Evolutionary conservation across 2,329 filamentous ascomycete genomes (phyloP).

Genomic region (Fusarium stilboides): DNA sequence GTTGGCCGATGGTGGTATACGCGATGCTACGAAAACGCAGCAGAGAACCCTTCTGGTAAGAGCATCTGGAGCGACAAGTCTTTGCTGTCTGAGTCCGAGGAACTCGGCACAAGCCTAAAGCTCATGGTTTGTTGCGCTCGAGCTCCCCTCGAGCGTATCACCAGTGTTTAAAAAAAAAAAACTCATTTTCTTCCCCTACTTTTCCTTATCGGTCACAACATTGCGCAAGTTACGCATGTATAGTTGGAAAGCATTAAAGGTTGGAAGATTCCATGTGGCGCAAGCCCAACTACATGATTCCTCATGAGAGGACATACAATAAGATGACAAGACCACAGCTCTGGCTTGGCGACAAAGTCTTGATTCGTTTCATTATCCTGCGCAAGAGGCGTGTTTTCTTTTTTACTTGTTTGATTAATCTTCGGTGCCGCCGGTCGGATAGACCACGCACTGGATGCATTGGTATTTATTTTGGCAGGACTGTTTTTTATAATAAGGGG

Average conservation of each 20-base stretch:
- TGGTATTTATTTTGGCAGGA: slow-evolving; percentile 45
- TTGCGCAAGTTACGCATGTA: slow-evolving; percentile 29
- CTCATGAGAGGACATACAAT: slow-evolving; percentile 26
- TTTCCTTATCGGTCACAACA: slow-evolving; percentile 34
- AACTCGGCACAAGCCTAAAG: slow-evolving; percentile 88
- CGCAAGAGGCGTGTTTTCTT: slow-evolving; percentile 8
- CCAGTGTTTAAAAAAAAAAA: slow-evolving; percentile 59
- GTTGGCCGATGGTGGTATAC: slow-evolving; percentile 98
- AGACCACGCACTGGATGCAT: slow-evolving; percentile 50
- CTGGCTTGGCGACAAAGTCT: slow-evolving; percentile 11
- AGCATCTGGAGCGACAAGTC: slow-evolving; percentile 85
- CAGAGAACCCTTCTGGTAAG: slow-evolving; percentile 61
- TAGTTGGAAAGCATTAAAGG: slow-evolving; percentile 43
- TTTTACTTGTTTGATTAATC: slow-evolving; percentile 33
- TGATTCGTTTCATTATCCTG: slow-evolving; percentile 14
- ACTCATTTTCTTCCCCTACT: slow-evolving; percentile 31
- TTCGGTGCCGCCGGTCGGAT: slow-evolving; percentile 51
- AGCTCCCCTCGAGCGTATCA: slow-evolving; percentile 73
- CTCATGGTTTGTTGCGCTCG: slow-evolving; percentile 93
- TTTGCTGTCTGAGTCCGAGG: slow-evolving; percentile 87
- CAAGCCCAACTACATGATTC: slow-evolving; percentile 41
- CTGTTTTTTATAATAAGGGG: slow-evolving; percentile 37
- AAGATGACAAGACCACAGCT: slow-evolving; percentile 23
- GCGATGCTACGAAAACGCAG: slow-evolving; percentile 85
- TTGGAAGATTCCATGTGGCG: slow-evolving; percentile 48